These are phyloP conservation scores for Willaertia magna DNA, from an alignment of 208 protist genomes.

Conservation along the genomic window DNA sequence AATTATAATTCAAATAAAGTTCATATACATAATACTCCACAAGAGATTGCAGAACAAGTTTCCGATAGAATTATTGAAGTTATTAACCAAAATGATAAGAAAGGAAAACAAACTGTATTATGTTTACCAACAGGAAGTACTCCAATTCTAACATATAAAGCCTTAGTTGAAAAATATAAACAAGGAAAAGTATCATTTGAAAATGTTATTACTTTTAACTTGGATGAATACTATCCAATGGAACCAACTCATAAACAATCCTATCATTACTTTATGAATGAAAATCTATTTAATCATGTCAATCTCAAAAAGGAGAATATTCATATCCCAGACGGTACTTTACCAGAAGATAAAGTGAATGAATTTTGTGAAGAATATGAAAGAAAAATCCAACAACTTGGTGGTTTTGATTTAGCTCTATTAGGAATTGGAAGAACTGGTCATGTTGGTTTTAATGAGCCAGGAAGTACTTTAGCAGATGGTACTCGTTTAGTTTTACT, in stretches of 20 bases:
- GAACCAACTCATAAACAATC: slow-evolving; percentile 5
- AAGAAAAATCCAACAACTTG: slow-evolving; percentile 14
- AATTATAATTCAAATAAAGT: background rate
- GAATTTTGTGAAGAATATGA: slow-evolving; percentile 26
- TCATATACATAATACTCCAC: background rate
- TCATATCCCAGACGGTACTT: slow-evolving; percentile 27
- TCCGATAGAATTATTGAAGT: background rate
- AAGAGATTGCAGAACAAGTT: background rate
- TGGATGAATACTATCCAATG: slow-evolving; percentile 33
- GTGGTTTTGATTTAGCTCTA: slow-evolving; percentile 39
- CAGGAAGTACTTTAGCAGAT: slow-evolving; percentile 11
- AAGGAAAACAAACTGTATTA: background rate
- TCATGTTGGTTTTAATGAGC: slow-evolving; percentile 43
- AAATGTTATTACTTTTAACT: slow-evolving; percentile 38
- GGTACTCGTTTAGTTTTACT: slow-evolving; percentile 34
- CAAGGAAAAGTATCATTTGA: slow-evolving; percentile 32
- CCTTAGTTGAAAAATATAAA: slow-evolving; percentile 29
- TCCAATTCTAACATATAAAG: slow-evolving; percentile 31
- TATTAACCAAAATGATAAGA: background rate
- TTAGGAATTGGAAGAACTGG: slow-evolving; percentile 25
- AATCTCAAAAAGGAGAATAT: slow-evolving; percentile 33
- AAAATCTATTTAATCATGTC: slow-evolving; percentile 35
- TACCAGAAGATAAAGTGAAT: background rate
- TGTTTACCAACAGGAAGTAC: slow-evolving; percentile 20
- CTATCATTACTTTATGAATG: slow-evolving; percentile 30